Evolutionary conservation across 202 grass and related monocot species (phyloP).

Genomic region (Dendrocalamus latiflorus): DNA sequence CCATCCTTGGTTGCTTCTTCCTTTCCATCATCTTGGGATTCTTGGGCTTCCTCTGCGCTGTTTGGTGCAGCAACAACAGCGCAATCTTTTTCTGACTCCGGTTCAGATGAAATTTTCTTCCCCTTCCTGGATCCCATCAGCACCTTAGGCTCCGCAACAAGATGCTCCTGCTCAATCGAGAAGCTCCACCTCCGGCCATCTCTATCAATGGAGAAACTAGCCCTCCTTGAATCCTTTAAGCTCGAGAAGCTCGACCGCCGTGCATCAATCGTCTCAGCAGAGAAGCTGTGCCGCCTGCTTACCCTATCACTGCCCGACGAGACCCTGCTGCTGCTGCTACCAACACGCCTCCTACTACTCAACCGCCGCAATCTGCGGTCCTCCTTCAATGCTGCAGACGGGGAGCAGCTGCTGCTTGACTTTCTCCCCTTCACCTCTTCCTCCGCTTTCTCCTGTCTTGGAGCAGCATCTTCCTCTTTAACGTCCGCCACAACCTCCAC

Average conservation of each 20-base stretch:
- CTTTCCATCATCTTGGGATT: slow-evolving; percentile 28
- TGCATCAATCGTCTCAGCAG: slow-evolving; percentile 59
- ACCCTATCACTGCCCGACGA: slow-evolving; percentile 46
- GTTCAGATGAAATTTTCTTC: slow-evolving; percentile 42
- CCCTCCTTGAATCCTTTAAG: slow-evolving; percentile 69
- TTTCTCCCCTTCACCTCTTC: slow-evolving; percentile 58
- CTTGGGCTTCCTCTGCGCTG: slow-evolving; percentile 41
- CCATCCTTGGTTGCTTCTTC: slow-evolving; percentile 20
- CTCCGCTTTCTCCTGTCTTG: slow-evolving; percentile 9
- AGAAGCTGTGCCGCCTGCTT: slow-evolving; percentile 71
- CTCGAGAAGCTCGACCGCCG: slow-evolving; percentile 44
- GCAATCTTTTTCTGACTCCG: slow-evolving; percentile 32
- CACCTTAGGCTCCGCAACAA: slow-evolving; percentile 54
- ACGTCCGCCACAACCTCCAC: background rate
- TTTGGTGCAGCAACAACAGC: slow-evolving; percentile 29
- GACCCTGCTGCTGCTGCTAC: slow-evolving; percentile 35
- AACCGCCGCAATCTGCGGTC: slow-evolving; percentile 43
- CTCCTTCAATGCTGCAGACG: slow-evolving; percentile 38
- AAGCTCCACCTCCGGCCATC: slow-evolving; percentile 81
- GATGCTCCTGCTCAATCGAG: slow-evolving; percentile 77
- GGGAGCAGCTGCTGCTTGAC: slow-evolving; percentile 23
- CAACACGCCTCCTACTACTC: slow-evolving; percentile 44
- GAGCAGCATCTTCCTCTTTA: background rate
- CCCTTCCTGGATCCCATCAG: slow-evolving; percentile 48
- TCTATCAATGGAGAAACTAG: slow-evolving; percentile 79